Base-by-base conservation (phyloP, 345 rosid species). In the Stellera chamaejasme region DNA sequence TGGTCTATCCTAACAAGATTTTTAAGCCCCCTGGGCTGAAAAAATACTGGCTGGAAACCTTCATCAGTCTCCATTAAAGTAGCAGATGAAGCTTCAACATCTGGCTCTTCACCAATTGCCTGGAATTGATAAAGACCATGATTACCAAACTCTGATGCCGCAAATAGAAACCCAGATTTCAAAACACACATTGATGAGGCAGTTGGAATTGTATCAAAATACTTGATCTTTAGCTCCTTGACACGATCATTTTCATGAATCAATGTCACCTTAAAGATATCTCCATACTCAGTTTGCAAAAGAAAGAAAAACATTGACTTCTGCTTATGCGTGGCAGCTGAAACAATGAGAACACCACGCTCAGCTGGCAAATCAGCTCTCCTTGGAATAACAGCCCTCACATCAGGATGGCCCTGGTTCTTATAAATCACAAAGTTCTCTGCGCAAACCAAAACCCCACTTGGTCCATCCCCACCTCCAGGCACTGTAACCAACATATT, bases 401-500 rank as follows among this genome's bases (percentile, higher is more conserved):
- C 78, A 59, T 93, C 99, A 0, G 93, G 87, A 66, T 89, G 97
- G 43, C 96, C 97, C 63, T 89, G 91, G 56, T 93, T 89, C 82
- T 88, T 92, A 63, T 93, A 93, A 46, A 93, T 93, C 5, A 93
- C 99, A 48, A 93, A 93, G 83, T 93, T 93, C 66, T 93, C 99
- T 0, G 97, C 97, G 27, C 99, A 93, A 51, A 93, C 96, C 65
- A 93, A 32, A 67, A 89, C 96, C 45, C 99, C 99, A 58, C 97
- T 93, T 0, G 99, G 97, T 15, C 99, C 99, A 73, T 89, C 97
- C 11, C 78, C 87, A 44, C 96, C 99, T 52, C 99, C 99, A n/a
- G 99, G 99, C 9, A 93, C 99, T 0, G 94, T 89, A 66, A 93
- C 97, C 48, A 93, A 85, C 96, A 89, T 75, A 60, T 93, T 89